phyloP scores from a whole-genome alignment of 306 rosid genomes.

The Nissolia schottii region DNA sequence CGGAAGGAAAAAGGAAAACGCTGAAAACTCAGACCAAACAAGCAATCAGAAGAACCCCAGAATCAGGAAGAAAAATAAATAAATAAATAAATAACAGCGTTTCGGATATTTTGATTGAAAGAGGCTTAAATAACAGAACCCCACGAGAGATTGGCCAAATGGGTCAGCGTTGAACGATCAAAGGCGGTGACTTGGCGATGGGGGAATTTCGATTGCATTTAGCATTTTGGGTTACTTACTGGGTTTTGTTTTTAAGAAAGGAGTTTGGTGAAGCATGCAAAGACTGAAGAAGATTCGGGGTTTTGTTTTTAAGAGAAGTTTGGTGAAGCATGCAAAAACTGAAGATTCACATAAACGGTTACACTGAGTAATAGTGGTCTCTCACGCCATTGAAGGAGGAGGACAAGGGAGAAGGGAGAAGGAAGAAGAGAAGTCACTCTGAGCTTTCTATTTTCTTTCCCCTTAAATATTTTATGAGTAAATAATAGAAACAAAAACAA shows the following conservation, averaged over 20 bases:
- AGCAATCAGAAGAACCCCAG: conserved; percentile 12
- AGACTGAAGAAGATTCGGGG: conserved; percentile 47
- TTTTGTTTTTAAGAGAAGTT: too few relatives aligned
- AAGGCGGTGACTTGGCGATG: conserved; percentile 3
- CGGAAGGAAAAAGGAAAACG: neutral
- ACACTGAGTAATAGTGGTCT: conserved; percentile 29
- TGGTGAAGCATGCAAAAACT: conserved; percentile 68
- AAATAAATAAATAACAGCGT: neutral
- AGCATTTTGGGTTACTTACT: conserved; percentile 4
- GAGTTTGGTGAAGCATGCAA: conserved; percentile 64
- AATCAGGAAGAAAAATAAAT: neutral
- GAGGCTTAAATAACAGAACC: neutral
- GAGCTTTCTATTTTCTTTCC: conserved; percentile 1
- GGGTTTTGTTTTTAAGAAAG: conserved; percentile 8
- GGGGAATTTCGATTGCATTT: conserved; percentile 2
- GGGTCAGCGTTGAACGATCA: neutral
- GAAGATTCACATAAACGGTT: conserved; percentile 37
- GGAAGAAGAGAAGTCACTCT: conserved; percentile 35
- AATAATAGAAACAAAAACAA: neutral
- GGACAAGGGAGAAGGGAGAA: neutral
- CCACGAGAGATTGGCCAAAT: neutral
- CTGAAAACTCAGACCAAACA: neutral
- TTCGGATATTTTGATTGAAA: conserved; percentile 15
- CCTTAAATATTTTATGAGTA: neutral
- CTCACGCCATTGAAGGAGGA: conserved; percentile 37